Evolutionary conservation across 169 alveolate species (phyloP).

Genomic region (Eimeria acervulina): DNA sequence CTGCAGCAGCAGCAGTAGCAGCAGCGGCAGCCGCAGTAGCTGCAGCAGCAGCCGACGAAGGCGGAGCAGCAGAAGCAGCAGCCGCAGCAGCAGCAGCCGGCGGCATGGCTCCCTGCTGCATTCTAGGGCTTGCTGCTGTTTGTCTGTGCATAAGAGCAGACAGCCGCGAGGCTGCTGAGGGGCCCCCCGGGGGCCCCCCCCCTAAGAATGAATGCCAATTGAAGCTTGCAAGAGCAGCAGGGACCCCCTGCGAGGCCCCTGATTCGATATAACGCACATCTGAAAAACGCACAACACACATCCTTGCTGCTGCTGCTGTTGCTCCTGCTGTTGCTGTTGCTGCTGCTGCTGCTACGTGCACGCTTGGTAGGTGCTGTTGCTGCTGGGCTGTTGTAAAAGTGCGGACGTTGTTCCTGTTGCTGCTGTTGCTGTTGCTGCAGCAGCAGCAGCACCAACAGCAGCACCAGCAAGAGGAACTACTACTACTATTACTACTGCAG

Average conservation of each 20-base stretch:
- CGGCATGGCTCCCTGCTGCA: background rate
- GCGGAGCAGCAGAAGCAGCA: background rate
- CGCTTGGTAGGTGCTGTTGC: background rate
- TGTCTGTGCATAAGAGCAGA: slow-evolving; percentile 23
- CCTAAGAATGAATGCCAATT: slow-evolving; percentile 30
- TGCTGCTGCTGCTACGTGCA: background rate
- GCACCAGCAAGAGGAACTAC: background rate
- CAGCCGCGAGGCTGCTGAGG: slow-evolving; percentile 6
- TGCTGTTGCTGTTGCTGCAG: background rate
- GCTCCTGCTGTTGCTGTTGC: background rate
- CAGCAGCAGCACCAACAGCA: background rate
- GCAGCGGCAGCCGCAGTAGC: background rate
- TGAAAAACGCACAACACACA: background rate
- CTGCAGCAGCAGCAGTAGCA: slow-evolving; percentile 3
- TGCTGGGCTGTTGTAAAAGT: background rate
- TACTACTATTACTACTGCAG: background rate
- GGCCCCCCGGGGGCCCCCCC: slow-evolving; percentile 48
- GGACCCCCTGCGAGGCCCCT: background rate
- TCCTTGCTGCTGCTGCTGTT: background rate
- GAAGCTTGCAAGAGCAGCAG: slow-evolving; percentile 17
- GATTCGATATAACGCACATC: slow-evolving; percentile 29
- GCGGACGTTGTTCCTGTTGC: background rate
- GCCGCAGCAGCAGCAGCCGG: background rate
- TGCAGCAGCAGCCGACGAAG: background rate
- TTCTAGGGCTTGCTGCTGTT: slow-evolving; percentile 36